Conservation (phyloP, 2,329 filamentous ascomycete genomes). For the Penicillium sp. region DNA sequence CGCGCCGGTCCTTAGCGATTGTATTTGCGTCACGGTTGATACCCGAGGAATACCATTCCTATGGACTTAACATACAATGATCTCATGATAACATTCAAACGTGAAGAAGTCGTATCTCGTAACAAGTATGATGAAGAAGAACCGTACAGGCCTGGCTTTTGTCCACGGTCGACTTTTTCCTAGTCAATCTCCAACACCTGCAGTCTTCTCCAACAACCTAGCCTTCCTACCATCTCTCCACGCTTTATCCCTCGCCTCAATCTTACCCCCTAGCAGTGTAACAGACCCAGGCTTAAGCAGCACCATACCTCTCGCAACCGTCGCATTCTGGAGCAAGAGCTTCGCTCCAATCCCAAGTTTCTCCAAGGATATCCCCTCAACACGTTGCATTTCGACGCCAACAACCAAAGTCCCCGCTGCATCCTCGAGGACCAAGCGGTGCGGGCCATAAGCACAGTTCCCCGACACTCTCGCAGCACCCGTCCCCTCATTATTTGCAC, state of each 20-base stretch:
- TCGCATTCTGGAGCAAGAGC: conserved; percentile 63
- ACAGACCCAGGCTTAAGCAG: conserved; percentile 67
- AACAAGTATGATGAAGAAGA: neutral
- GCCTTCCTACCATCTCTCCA: conserved; percentile 72
- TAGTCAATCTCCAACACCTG: conserved; percentile 25
- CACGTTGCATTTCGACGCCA: conserved; percentile 65
- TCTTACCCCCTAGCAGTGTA: conserved; percentile 78
- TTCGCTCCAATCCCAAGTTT: conserved; percentile 73
- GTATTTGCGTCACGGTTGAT: neutral
- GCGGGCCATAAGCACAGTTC: conserved; percentile 53
- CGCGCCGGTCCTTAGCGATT: neutral
- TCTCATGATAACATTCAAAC: neutral
- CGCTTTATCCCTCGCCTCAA: conserved; percentile 72
- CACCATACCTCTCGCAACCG: conserved; percentile 69
- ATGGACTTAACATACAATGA: too few relatives aligned
- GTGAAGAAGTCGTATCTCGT: too few relatives aligned
- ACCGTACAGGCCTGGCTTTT: neutral
- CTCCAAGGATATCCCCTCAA: conserved; percentile 61
- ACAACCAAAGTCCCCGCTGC: conserved; percentile 64
- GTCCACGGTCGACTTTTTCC: neutral
- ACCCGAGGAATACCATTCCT: too few relatives aligned
- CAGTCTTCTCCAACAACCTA: conserved; percentile 61
- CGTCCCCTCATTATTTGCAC: conserved; percentile 10
- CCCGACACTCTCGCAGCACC: conserved; percentile 15
- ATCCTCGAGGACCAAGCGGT: conserved; percentile 82